A percentile compares a stretch with the other conserved stretches of the same genome.
phyloP scores from a whole-genome alignment of 805 yeast species.

The Metschnikowia hibisci region DNA sequence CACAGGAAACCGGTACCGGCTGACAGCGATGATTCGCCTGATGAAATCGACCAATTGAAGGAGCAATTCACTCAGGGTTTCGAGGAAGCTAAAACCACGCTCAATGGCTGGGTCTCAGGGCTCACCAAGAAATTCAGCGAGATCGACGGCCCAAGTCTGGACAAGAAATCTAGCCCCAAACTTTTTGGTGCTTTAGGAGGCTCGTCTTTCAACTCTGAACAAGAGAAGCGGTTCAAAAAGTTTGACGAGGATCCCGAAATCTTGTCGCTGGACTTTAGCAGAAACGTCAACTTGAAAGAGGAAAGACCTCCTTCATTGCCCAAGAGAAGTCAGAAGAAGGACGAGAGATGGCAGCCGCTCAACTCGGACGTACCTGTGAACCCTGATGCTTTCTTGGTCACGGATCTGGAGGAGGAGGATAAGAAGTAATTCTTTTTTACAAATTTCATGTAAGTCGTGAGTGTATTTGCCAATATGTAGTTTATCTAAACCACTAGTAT shows the following conservation, averaged over 20 bases:
- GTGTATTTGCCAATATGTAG: constrained; percentile 3
- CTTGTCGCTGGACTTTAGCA: constrained; percentile 47
- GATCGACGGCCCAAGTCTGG: constrained; percentile 8
- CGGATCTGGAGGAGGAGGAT: constrained; percentile 43
- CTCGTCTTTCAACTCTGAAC: constrained; percentile 31
- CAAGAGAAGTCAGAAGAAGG: constrained; percentile 10
- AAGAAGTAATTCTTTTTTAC: constrained; percentile 6
- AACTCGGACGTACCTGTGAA: constrained; percentile 38
- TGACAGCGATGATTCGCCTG: constrained; percentile 42
- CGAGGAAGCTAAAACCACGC: constrained; percentile 73
- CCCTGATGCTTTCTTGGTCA: constrained; percentile 42
- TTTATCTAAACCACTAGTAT: constrained; percentile 6
- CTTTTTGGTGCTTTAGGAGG: constrained; percentile 47
- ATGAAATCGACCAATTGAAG: constrained; percentile 60
- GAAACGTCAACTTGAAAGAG: constrained; percentile 37
- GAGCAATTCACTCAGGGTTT: constrained; percentile 69
- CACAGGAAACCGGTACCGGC: constrained; percentile 17
- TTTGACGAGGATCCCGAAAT: constrained; percentile 57
- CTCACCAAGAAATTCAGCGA: constrained; percentile 47
- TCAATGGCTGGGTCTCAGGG: constrained; percentile 76
- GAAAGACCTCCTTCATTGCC: constrained; percentile 26
- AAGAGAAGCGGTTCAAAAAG: constrained; percentile 22
- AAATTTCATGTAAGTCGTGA: background rate
- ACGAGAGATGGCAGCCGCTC: constrained; percentile 36
- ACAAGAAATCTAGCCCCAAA: constrained; percentile 24